These are phyloP conservation scores for Populus hybrid DNA, from an alignment of 441 rosid species.

Conservation along the genomic window DNA sequence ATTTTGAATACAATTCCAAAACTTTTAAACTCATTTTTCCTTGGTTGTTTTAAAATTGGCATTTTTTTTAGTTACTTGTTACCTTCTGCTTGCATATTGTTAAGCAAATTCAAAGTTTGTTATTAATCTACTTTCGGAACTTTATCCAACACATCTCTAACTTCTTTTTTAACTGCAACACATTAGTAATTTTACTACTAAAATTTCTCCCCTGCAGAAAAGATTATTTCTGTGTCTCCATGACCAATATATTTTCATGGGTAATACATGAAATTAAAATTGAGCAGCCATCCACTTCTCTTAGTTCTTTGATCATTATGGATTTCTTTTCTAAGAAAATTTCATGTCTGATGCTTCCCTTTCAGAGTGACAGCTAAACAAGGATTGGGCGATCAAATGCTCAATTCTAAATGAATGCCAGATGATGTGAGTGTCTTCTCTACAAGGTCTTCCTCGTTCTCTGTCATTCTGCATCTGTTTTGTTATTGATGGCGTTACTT, in stretches of 20 bases:
- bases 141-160: not conserved
- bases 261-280: not conserved
- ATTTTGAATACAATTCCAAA: too few relatives aligned
- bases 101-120: not conserved
- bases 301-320: not conserved
- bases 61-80: not conserved
- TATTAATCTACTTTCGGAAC: not conserved
- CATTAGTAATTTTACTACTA: not conserved
- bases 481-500: not conserved
- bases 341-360: not conserved
- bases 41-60: not conserved
- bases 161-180: not conserved
- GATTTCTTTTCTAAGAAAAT: not conserved
- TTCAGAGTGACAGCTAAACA: conserved; percentile 12
- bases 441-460: conserved; percentile 9
- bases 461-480: not conserved
- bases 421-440: conserved; percentile 19
- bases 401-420: conserved; percentile 9
- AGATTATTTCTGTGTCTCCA: not conserved
- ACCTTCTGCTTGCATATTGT: not conserved
- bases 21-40: not conserved
- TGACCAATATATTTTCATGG: not conserved
- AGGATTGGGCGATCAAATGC: conserved; percentile 10
- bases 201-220: not conserved
- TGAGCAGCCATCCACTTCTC: not conserved